Base-by-base conservation (phyloP, 148 eudicot species). In the Fagopyrum homotropicum region DNA sequence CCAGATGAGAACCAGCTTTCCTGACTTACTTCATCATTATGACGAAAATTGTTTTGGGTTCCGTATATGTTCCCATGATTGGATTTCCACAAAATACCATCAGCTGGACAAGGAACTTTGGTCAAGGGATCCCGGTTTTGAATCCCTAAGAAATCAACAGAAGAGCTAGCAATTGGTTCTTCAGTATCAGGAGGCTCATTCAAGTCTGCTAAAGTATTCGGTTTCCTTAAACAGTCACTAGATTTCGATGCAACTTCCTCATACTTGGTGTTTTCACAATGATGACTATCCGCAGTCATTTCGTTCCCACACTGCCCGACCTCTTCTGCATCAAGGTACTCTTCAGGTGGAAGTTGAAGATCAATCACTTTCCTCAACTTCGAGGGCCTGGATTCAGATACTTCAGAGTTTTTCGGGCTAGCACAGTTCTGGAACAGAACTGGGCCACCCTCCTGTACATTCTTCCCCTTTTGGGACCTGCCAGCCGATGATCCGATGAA, bases 271-370 rank as follows among this genome's bases (percentile, higher is more conserved):
- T 81, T 86, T 47, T 48, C 81, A 71, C 22, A 73, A 68, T 80
- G 75, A 50, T 71, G 75, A 64, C 7, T 45, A 74, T 30, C 26
- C 26, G 26, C 26, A 22, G 26, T 22, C 26, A 22, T 22, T 22
- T 0, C 26, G 26, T 22, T 22, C 26, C 26, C 26, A 22, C 73
- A 64, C 51, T 81, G 86, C 69, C 85, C 84, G 51, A 72, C 86
- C 74, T 90, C 93, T 45, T 89, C 96, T 3, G 84, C 76, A 72
- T 87, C 93, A 73, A 91, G 79, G 73, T 87, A 88, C 69, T 86
- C 88, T 69, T 89, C 96, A 51, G 89, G 92, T 61, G 96, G 91
- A 48, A 89, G 89, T 80, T 89, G 84, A 76, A 91, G 91, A 88
- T 90, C 90, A 40, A 94, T 87, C 80, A 83, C 81, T 80, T 84